Evolutionary conservation across 2,329 filamentous ascomycete species (phyloP), one percentile per base, ranked within the genome.

Genomic region (Pochonia chlamydosporia): DNA sequence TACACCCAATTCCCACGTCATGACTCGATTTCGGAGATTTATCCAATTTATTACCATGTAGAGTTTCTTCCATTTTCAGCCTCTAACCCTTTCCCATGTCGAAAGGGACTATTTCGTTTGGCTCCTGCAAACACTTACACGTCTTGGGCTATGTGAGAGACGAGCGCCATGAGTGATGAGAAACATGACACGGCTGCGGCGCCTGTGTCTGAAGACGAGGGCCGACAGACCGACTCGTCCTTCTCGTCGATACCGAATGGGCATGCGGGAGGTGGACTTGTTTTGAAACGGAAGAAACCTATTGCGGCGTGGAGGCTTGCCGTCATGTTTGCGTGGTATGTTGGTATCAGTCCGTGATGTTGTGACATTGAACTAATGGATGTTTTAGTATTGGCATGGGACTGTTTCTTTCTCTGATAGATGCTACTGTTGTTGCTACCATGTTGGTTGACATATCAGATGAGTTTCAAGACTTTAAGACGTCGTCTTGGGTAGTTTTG

Each of bases 371-470:
- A 11, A 5, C n/a, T 40, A 40, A 18, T 14, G 14, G 28, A 7
- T 3, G 10, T 3, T 43, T 9, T 25, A 80, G 74, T n/a, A 61
- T 78, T 14, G 71, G 67, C 11, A 60, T 74, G 7, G 78, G 78
- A 3, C 66, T 82, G 1, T 78, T 81, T 45, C 68, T 82, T 36
- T 76, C 79, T 21, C 71, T 80, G 53, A 59, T 81, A 16, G 78
- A 82, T 57, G 72, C 74, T 2, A 78, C 78, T 3, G 81, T 82
- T 24, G 74, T 83, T 2, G 77, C 78, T 1, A 82, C 79, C 14
- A 75, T 75, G 40, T 60, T 82, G 10, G 75, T 75, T 53, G 67
- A 67, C n/a, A 82, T 82, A 42, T 74, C 72, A 1, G 56, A 56
- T 10, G 75, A 82, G 3, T 76, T 82, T 39, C 49, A 69, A 13